These are phyloP conservation scores for Pseudopithomyces maydicus DNA, from an alignment of 2,329 filamentous ascomycete species.

Conservation along the genomic window DNA sequence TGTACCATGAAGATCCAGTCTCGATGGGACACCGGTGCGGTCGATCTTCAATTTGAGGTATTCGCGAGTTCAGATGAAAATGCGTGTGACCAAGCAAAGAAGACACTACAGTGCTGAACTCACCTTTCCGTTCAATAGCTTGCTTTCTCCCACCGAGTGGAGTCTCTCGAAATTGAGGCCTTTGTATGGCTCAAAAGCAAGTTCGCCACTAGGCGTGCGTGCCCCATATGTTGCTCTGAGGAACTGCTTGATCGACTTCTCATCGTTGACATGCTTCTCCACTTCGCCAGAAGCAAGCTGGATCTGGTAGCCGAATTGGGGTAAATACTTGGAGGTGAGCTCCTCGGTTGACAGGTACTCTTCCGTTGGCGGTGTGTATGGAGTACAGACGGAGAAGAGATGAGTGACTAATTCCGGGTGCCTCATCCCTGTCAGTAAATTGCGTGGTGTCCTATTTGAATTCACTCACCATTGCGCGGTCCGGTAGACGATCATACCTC, in stretches of 20 bases:
- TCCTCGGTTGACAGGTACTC: slow-evolving; percentile 63
- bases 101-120: slow-evolving; percentile 17
- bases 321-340: slow-evolving; percentile 62
- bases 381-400: slow-evolving; percentile 81
- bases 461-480: slow-evolving; percentile 64
- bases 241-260: slow-evolving; percentile 70
- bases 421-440: slow-evolving; percentile 21
- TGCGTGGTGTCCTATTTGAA: neutral
- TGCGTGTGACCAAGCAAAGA: neutral
- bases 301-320: slow-evolving; percentile 83
- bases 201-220: slow-evolving; percentile 59
- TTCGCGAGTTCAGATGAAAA: neutral
- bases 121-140: slow-evolving; percentile 66
- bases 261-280: slow-evolving; percentile 53
- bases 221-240: slow-evolving; percentile 75
- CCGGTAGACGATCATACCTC: slow-evolving; percentile 77
- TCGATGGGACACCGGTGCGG: neutral
- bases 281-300: slow-evolving; percentile 72
- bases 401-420: slow-evolving; percentile 73
- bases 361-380: slow-evolving; percentile 64
- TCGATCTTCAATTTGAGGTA: neutral
- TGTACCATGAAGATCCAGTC: neutral
- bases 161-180: slow-evolving; percentile 71
- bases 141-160: slow-evolving; percentile 59
- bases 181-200: slow-evolving; percentile 61